phyloP scores from a whole-genome alignment of 2,329 filamentous ascomycete genomes.

The Aureobasidium musti region DNA sequence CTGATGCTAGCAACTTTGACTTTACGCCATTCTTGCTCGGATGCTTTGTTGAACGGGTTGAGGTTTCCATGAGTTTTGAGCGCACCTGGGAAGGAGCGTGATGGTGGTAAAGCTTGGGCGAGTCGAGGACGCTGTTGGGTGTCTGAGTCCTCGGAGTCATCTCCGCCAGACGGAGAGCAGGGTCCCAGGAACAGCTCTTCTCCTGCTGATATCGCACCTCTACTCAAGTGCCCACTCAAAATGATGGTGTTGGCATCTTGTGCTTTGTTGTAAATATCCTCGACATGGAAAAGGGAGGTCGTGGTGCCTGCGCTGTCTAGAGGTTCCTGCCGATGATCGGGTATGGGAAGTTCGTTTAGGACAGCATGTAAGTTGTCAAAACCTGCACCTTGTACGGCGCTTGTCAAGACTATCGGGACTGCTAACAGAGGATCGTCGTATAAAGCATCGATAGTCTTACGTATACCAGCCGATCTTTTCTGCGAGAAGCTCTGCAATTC shows the following conservation, averaged over 20 bases:
- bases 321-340: slow-evolving; percentile 18
- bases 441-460: slow-evolving; percentile 57
- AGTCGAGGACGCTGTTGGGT: slow-evolving; percentile 37
- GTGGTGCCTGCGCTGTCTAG: not conserved
- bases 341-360: slow-evolving; percentile 72
- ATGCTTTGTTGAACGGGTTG: slow-evolving; percentile 29
- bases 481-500: slow-evolving; percentile 61
- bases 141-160: slow-evolving; percentile 43
- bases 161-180: slow-evolving; percentile 46
- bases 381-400: slow-evolving; percentile 79
- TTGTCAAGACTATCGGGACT: slow-evolving; percentile 86
- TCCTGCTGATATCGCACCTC: slow-evolving; percentile 74
- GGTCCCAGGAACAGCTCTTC: slow-evolving; percentile 79
- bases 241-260: slow-evolving; percentile 53
- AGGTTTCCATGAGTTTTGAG: slow-evolving; percentile 35
- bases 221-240: slow-evolving; percentile 80
- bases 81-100: slow-evolving; percentile 53
- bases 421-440: slow-evolving; percentile 50
- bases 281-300: slow-evolving; percentile 68
- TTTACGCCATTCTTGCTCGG: slow-evolving; percentile 71
- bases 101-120: slow-evolving; percentile 43
- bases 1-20: slow-evolving; percentile 83
- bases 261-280: slow-evolving; percentile 77
- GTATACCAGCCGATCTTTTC: slow-evolving; percentile 60
- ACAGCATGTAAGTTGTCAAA: slow-evolving; percentile 81